Conservation (phyloP, 1,284 basidiomycete genomes). For the Pseudozyma tsukubaensis region DNA sequence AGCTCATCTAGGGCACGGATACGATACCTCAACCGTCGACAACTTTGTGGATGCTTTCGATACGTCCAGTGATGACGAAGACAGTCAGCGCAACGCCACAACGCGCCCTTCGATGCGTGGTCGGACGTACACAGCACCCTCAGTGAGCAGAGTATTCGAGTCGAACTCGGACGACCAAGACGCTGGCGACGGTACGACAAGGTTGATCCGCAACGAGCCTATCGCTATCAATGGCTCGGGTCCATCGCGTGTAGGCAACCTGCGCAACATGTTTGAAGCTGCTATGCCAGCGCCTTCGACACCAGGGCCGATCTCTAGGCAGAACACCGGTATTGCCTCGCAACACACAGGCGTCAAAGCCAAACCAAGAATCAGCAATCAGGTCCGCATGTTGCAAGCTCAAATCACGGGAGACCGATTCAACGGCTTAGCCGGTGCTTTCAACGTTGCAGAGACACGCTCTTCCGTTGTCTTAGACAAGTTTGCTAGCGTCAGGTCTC, state of each 20-base stretch:
- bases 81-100: background rate
- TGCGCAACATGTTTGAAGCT: slow-evolving; percentile 44
- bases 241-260: slow-evolving; percentile 39
- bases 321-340: slow-evolving; percentile 19
- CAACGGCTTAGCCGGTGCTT: slow-evolving; percentile 32
- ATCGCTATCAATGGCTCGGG: slow-evolving; percentile 39
- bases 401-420: slow-evolving; percentile 52
- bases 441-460: slow-evolving; percentile 25
- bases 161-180: slow-evolving; percentile 17
- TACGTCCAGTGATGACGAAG: slow-evolving; percentile 27
- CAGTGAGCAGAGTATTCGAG: slow-evolving; percentile 36
- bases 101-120: slow-evolving; percentile 22
- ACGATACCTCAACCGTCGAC: slow-evolving; percentile 28
- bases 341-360: slow-evolving; percentile 22
- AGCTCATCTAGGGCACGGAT: slow-evolving; percentile 38
- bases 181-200: slow-evolving; percentile 19
- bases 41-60: slow-evolving; percentile 44
- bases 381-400: slow-evolving; percentile 49
- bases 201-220: slow-evolving; percentile 35
- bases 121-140: slow-evolving; percentile 45
- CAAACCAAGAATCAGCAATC: slow-evolving; percentile 42
- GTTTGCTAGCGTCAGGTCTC: background rate
- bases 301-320: slow-evolving; percentile 18
- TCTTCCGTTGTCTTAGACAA: slow-evolving; percentile 19
- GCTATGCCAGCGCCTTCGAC: slow-evolving; percentile 11